Evolutionary conservation across 768 basidiomycete genomes (phyloP), one percentile per base, ranked within the genome.

Genomic region (Dentipellis sp.): DNA sequence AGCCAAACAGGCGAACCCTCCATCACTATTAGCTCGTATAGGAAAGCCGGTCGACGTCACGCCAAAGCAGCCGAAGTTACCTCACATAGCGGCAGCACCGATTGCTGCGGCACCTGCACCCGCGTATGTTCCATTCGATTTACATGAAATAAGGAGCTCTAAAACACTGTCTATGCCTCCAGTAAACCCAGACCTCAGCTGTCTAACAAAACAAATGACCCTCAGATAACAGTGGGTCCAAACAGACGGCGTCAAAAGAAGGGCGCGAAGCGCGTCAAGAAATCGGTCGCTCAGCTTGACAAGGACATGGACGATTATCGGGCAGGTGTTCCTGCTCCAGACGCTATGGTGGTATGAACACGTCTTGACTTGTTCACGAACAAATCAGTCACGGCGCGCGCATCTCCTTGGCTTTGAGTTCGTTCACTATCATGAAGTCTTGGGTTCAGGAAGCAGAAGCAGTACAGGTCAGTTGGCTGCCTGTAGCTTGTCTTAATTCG

Each of bases 251-350:
- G 81, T 29, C 69, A 72, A 40, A 88, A 85, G 72, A 91, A 89
- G 63, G 88, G 88, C 0, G 84, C 88, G 0, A 83, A 80, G 63
- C 79, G 88, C 39, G 66, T 88, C 45, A 88, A 87, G 64, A 89
- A 89, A 68, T 79, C 84, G 0, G 64, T 71, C 7, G 82, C 76
- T 23, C 79, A 89, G 57, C 74, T 91, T 21, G 88, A 91, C 66
- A 75, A 78, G 65, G 88, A 91, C 67, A 89, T 91, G 84, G 88
- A 91, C 55, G 83, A 85, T 50, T 91, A 89, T 60, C 77, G 78
- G 51, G 82, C 86, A 16, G 52, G 6, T 29, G 29, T 29, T 29
- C 29, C 29, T 29, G 29, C 29, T 29, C 29, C 29, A 29, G 29
- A 29, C 29, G 29, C 29, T 29, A 29, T 29, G 29, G 29, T 29